phyloP scores from a whole-genome alignment of 192 early-diverging fungal species.

The Linnemannia hyalina region DNA sequence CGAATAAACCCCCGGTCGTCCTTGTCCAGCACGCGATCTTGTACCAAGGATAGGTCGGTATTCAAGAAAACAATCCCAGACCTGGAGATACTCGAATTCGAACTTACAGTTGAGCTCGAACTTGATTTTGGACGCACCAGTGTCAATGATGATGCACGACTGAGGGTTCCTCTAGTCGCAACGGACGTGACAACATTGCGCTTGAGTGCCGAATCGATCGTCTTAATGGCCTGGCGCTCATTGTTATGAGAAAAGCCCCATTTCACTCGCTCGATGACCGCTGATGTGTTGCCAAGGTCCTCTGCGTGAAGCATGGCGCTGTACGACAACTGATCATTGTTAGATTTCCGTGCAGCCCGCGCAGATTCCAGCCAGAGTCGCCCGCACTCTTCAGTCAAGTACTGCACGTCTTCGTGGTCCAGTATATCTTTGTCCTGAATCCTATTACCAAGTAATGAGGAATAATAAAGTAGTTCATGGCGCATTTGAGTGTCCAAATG shows the following conservation, averaged over 20 bases:
- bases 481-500: too few species aligned
- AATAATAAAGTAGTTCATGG: background rate
- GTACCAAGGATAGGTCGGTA: slow-evolving; percentile 14
- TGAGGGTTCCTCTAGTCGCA: background rate
- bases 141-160: background rate
- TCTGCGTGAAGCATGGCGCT: slow-evolving; percentile 70
- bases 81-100: too few species aligned
- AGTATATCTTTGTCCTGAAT: background rate
- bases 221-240: slow-evolving; percentile 66
- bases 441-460: background rate
- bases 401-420: background rate
- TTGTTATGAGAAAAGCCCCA: slow-evolving; percentile 66
- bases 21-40: slow-evolving; percentile 23
- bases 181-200: background rate
- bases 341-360: slow-evolving; percentile 66
- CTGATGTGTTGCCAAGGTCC: slow-evolving; percentile 50
- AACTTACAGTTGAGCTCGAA: background rate
- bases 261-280: slow-evolving; percentile 71
- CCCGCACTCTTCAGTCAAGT: slow-evolving; percentile 56
- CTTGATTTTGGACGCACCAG: background rate
- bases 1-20: slow-evolving; percentile 24
- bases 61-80: background rate
- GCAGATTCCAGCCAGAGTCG: slow-evolving; percentile 77
- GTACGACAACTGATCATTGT: slow-evolving; percentile 69
- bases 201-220: slow-evolving; percentile 57